Base-by-base conservation (phyloP, 1,284 basidiomycete genomes). In the Moesziomyces sp. region DNA sequence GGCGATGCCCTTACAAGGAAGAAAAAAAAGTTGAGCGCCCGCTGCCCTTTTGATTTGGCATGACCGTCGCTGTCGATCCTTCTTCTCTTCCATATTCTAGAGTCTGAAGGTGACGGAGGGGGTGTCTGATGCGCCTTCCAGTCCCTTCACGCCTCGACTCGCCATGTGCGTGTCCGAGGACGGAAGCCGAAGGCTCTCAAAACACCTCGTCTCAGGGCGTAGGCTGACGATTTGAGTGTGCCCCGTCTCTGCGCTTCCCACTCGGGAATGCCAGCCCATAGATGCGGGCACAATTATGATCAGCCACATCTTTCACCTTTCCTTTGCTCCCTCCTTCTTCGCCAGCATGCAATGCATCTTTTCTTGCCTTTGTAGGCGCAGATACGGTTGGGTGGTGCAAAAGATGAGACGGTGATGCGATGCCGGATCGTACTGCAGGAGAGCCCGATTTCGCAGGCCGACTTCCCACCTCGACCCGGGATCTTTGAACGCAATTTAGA, bases 211-310 rank as follows among this genome's bases (percentile, higher is more conserved):
- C 40, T 46, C 9, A 18, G 43, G 49, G 49, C 48, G 58, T 57
- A 69, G 62, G 60, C 71, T 74, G 72, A 54, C 66, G 56, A 55
- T 69, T 70, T 74, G 72, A 74, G 72, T 74, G 72, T 74, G 72
- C 63, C 58, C 63, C 72, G 58, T 59, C 71, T 74, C 52, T 54
- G 50, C 28, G 48, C 54, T 49, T 11, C 57, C 45, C n/a, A 44
- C 40, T 19, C 10, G 40, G 28, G 30, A 26, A 28, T 28, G 42
- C 42, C 53, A 50, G 38, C 30, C 52, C 24, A 52, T 74, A 70
- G 67, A 54, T 62, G 72, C 63, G 49, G 67, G 61, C 67, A 70
- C 72, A 74, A 74, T 74, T 74, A 67, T 70, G 72, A 60, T 63
- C 67, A 66, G 72, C 55, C 50, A 74, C 67, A 74, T 62, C 46